Conservation (phyloP, 148 eudicot species). For the Rheum nobile region DNA sequence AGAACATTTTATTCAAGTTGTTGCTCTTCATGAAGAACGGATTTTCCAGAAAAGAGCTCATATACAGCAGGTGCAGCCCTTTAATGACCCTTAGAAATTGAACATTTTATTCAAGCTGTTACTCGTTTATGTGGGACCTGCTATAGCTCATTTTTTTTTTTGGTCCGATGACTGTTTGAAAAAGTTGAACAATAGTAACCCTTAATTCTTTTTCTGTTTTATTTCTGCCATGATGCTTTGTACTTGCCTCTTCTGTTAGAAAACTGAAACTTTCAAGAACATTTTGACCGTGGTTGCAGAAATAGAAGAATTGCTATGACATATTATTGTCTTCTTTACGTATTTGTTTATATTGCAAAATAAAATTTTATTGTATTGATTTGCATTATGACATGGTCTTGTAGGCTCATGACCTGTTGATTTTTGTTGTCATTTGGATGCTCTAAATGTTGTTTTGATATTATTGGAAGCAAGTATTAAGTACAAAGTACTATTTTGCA, state of each 20-base stretch:
- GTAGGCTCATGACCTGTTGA: background rate
- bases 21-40: constrained; percentile 77
- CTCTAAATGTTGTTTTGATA: background rate
- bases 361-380: background rate
- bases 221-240: background rate
- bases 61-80: constrained; percentile 58
- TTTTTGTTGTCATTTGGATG: background rate
- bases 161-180: no score
- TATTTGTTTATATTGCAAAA: background rate
- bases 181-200: background rate
- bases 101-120: no score
- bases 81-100: background rate
- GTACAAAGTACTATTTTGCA: constrained; percentile 15
- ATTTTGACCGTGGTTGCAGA: background rate
- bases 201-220: background rate
- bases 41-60: constrained; percentile 90
- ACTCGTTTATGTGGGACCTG: background rate
- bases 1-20: constrained; percentile 84
- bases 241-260: background rate
- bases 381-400: background rate
- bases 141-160: no score
- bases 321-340: background rate
- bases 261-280: background rate
- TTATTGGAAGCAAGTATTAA: background rate
- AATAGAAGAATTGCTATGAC: background rate